These are phyloP conservation scores for Bryum argenteum DNA, from an alignment of 225 moss, liverwort and hornwort species.

Conservation along the genomic window DNA sequence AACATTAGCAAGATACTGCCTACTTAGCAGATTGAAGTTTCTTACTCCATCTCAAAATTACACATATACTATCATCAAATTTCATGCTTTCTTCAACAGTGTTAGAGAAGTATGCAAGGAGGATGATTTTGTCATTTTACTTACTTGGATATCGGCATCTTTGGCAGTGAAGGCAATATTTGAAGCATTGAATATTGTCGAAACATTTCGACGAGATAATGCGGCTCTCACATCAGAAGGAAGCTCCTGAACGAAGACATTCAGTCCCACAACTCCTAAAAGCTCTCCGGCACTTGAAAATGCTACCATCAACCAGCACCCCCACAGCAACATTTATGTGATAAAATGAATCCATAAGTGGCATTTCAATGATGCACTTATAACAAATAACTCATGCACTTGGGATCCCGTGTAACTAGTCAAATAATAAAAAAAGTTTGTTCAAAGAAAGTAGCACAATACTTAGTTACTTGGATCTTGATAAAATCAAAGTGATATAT, in stretches of 20 bases:
- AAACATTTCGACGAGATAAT: not conserved
- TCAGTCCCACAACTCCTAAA: constrained; percentile 20
- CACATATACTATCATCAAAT: too few relatives aligned
- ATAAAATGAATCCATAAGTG: not conserved
- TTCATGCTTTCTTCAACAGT: too few relatives aligned
- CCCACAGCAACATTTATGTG: not conserved
- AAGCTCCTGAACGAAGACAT: constrained; percentile 27
- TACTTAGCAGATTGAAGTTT: too few relatives aligned
- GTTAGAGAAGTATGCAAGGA: not conserved
- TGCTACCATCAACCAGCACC: not conserved
- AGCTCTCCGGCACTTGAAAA: constrained; percentile 13
- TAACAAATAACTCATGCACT: too few relatives aligned
- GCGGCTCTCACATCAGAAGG: not conserved
- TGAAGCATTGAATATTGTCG: constrained; percentile 1
- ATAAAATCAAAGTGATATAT: too few relatives aligned
- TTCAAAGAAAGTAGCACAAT: too few relatives aligned
- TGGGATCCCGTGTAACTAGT: too few relatives aligned
- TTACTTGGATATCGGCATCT: constrained; percentile 26
- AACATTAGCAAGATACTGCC: too few relatives aligned
- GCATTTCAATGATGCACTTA: too few relatives aligned
- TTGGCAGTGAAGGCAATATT: not conserved
- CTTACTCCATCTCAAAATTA: too few relatives aligned
- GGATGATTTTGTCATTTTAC: not conserved
- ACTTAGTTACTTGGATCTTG: too few relatives aligned
- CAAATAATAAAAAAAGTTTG: too few relatives aligned